These are phyloP conservation scores for Naganishia vishniacii DNA, from an alignment of 768 basidiomycete species.

Conservation along the genomic window DNA sequence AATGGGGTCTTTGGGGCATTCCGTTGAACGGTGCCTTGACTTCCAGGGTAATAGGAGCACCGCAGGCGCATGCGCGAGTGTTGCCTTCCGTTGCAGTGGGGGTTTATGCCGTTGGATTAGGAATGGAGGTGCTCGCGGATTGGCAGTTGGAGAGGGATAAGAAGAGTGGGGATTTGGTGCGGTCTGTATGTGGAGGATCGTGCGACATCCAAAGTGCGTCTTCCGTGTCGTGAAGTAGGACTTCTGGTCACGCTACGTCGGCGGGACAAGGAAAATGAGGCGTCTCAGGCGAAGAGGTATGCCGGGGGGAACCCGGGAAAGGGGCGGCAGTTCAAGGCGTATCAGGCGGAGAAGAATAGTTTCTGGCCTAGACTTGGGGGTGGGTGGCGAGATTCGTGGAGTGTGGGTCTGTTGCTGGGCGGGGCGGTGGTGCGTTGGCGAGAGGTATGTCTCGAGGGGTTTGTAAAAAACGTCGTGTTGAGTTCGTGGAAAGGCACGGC, in stretches of 20 bases:
- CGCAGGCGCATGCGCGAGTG: background rate
- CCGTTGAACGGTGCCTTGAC: conserved; percentile 23
- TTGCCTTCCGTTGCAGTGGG: conserved; percentile 30
- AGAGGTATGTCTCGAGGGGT: too few species aligned
- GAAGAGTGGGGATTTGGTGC: conserved; percentile 24
- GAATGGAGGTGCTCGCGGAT: conserved; percentile 33
- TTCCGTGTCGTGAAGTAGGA: conserved; percentile 29
- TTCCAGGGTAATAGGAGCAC: conserved; percentile 16
- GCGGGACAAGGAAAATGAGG: conserved; percentile 39
- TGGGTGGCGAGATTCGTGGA: conserved; percentile 32
- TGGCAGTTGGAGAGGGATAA: conserved; percentile 28
- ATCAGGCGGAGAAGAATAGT: conserved; percentile 34
- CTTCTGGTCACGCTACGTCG: conserved; percentile 35
- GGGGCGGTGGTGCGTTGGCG: conserved; percentile 28
- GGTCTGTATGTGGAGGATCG: conserved; percentile 38
- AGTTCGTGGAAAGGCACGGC: too few species aligned
- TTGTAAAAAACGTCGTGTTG: conserved; percentile 12
- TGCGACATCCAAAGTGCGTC: conserved; percentile 41
- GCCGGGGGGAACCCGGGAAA: conserved; percentile 22
- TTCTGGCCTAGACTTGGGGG: conserved; percentile 33
- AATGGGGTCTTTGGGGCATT: conserved; percentile 29
- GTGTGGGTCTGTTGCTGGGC: conserved; percentile 24
- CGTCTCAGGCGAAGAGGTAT: conserved; percentile 31
- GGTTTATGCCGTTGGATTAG: conserved; percentile 31
- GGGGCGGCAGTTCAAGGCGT: conserved; percentile 27